Evolutionary conservation across 1,284 basidiomycete genomes (phyloP), one percentile per base, ranked within the genome.

Genomic region (Gymnopus androsaceus): DNA sequence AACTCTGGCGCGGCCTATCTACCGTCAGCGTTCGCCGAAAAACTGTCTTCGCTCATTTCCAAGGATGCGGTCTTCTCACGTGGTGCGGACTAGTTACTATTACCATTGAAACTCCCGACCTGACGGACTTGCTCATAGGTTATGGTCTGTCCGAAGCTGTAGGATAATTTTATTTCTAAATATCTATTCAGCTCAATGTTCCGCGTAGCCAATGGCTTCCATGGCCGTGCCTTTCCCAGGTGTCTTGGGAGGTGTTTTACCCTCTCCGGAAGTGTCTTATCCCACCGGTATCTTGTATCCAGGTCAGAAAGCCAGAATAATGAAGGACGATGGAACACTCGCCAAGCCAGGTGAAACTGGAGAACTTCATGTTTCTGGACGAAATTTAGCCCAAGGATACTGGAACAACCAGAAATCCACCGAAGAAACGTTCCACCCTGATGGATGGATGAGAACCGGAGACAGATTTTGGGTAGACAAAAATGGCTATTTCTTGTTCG

Each of bases 381-480:
- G 56, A 0, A 85, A 80, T 59, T 65, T 88, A 45, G 78, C 80
- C 0, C 63, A 82, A 1, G 89, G 89, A 0, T 92, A 92, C 66
- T 88, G 80, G 81, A 79, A 82, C 44, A 86, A 91, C 66, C 77
- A 81, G 54, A 74, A 80, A 58, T 84, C 87, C 0, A 89, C 82
- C 11, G 71, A 72, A 51, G 81, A 83, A 61, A 83, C 87, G 0
- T 90, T 91, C 65, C 65, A 80, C 2, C 7, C 21, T 21, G 81
- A 74, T 54, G 88, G 87, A 15, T 92, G 89, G 90, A 63, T 92
- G 30, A 73, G 73, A 51, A 91, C 88, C 0, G 90, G 90, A 1
- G 89, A 92, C 67, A 73, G 77, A 54, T 85, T 90, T 65, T 73
- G 77, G 38, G 79, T 81, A 9, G 80, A 86, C 59, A 74, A 75